Conservation (phyloP, 306 rosid species). For the Castanopsis chinensis region DNA sequence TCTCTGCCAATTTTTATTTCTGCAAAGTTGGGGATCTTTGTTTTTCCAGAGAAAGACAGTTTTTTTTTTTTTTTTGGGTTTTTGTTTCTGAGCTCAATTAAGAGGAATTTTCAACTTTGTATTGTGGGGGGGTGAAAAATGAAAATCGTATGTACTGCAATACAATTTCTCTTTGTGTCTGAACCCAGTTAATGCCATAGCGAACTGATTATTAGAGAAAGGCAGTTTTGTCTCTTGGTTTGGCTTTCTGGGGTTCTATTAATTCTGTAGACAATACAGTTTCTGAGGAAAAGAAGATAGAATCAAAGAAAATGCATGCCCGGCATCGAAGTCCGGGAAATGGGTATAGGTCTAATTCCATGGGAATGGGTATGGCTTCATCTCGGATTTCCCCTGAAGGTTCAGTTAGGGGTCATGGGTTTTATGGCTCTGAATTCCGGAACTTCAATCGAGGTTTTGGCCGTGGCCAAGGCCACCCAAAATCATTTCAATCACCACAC, state of each 20-base stretch:
- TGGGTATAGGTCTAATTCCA: slow-evolving; percentile 55
- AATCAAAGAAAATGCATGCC: slow-evolving; percentile 23
- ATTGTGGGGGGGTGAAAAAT: neutral
- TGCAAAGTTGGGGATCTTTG: neutral
- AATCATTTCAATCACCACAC: slow-evolving; percentile 38
- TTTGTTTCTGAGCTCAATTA: neutral
- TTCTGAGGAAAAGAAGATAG: neutral
- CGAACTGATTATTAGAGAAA: neutral
- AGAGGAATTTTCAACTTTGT: neutral
- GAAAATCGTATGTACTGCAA: neutral
- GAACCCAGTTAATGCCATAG: neutral
- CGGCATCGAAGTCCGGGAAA: slow-evolving; percentile 59
- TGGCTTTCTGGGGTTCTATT: neutral
- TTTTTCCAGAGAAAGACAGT: neutral
- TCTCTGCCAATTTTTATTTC: neutral
- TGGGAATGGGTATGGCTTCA: slow-evolving; percentile 36
- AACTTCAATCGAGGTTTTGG: slow-evolving; percentile 42
- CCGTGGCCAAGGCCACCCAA: slow-evolving; percentile 41
- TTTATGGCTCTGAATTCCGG: slow-evolving; percentile 35
- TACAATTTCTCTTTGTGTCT: neutral
- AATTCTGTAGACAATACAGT: neutral
- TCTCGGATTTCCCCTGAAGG: slow-evolving; percentile 46
- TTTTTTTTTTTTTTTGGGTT: too few species aligned
- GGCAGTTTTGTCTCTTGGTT: too few species aligned
- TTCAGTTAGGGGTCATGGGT: slow-evolving; percentile 31